phyloP scores from a whole-genome alignment of 176 grass and related monocot genomes.

The Oryza punctata region DNA sequence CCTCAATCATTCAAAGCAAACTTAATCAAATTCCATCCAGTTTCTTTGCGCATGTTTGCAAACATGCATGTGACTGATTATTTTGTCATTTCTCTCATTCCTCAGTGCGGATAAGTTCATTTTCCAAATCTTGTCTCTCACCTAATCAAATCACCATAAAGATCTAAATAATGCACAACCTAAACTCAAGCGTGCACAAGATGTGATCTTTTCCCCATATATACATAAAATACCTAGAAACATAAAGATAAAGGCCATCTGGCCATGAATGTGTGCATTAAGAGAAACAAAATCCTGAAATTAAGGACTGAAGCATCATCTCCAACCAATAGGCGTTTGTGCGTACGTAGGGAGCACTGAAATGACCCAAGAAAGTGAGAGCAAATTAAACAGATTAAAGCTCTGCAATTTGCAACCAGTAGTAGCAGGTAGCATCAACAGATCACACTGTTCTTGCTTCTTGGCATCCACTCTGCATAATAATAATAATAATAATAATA shows the following conservation, averaged over 20 bases:
- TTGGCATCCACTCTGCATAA: conserved; percentile 16
- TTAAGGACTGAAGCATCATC: conserved; percentile 43
- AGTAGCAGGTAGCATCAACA: background rate
- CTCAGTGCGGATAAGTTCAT: background rate
- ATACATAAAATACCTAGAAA: conserved; percentile 38
- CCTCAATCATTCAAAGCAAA: conserved; percentile 6
- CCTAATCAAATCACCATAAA: conserved; percentile 34
- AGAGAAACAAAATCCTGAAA: conserved; percentile 68
- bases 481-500: background rate
- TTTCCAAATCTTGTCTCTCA: background rate
- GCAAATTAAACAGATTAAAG: background rate
- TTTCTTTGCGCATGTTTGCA: conserved; percentile 16
- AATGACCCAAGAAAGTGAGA: conserved; percentile 46
- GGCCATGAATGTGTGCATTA: conserved; percentile 38
- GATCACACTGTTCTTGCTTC: conserved; percentile 7
- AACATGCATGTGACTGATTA: background rate
- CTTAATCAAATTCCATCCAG: conserved; percentile 21
- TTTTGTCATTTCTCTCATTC: conserved; percentile 8
- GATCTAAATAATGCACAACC: conserved; percentile 2
- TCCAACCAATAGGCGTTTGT: conserved; percentile 38
- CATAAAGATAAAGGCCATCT: conserved; percentile 53
- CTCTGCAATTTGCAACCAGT: background rate
- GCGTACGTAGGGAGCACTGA: conserved; percentile 47
- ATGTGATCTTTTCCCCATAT: background rate
- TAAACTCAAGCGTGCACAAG: conserved; percentile 31